Conservation (phyloP, 257 asterid genomes). For the Paulownia fortunei region DNA sequence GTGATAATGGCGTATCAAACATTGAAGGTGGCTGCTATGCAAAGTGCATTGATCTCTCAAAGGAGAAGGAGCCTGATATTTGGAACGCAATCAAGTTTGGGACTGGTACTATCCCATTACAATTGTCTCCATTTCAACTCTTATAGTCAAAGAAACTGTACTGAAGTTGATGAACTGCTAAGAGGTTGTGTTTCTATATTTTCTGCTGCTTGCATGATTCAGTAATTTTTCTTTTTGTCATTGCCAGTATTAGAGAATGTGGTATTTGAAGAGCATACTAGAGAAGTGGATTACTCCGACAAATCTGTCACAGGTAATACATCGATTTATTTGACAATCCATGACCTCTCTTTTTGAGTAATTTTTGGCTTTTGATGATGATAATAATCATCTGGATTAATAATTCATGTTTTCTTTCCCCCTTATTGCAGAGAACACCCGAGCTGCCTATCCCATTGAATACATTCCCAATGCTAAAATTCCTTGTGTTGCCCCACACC, state of each 20-base stretch:
- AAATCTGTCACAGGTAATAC: conserved; percentile 93
- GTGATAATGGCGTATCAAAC: conserved; percentile 86
- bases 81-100: conserved; percentile 99
- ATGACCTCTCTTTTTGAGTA: neutral
- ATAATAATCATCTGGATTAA: neutral
- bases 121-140: neutral
- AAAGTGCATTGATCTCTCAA: conserved; percentile 87
- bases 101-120: conserved; percentile 58
- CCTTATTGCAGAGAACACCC: conserved; percentile 73
- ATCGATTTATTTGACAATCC: neutral
- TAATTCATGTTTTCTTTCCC: neutral
- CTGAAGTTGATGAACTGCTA: neutral
- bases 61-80: conserved; percentile 97
- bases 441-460: conserved; percentile 98
- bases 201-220: neutral
- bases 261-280: conserved; percentile 89
- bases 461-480: conserved; percentile 94
- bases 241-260: conserved; percentile 87
- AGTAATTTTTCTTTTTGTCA: neutral
- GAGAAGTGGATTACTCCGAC: conserved; percentile 87
- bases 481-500: conserved; percentile 94
- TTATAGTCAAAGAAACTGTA: neutral
- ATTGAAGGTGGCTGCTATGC: conserved; percentile 99
- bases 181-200: neutral
- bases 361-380: neutral